Evolutionary conservation across 2,329 filamentous ascomycete genomes (phyloP).

Genomic region (Sporothrix globosa): DNA sequence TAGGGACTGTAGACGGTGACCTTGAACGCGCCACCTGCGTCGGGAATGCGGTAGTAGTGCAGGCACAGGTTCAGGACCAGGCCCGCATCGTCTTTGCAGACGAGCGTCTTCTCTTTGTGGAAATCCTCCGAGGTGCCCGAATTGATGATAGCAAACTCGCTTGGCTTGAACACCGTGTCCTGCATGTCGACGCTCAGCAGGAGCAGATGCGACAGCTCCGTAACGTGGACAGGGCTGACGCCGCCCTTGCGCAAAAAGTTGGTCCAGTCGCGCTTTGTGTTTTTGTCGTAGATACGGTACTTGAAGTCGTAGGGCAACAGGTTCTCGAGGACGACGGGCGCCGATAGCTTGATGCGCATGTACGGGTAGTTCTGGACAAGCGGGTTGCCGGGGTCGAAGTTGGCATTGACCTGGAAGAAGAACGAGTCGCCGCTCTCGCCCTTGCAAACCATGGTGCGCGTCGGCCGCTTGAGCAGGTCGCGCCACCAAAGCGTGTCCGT

Average conservation of each 20-base stretch:
- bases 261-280: conserved; percentile 97
- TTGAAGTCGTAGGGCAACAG: conserved; percentile 97
- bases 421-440: conserved; percentile 88
- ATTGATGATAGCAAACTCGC: conserved; percentile 97
- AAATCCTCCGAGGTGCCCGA: conserved; percentile 86
- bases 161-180: conserved; percentile 90
- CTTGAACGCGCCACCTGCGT: conserved; percentile 94
- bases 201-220: conserved; percentile 90
- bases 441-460: conserved; percentile 83
- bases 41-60: conserved; percentile 86
- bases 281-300: conserved; percentile 98
- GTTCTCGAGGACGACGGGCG: conserved; percentile 92
- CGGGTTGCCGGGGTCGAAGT: conserved; percentile 81
- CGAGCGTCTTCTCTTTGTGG: conserved; percentile 74
- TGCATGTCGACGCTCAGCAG: conserved; percentile 95
- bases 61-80: conserved; percentile 78
- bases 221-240: conserved; percentile 94
- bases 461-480: conserved; percentile 82
- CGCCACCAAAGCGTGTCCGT: conserved; percentile 89
- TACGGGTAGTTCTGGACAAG: conserved; percentile 84
- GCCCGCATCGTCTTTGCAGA: conserved; percentile 83
- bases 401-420: conserved; percentile 93
- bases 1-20: conserved; percentile 95
- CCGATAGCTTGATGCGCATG: conserved; percentile 89
- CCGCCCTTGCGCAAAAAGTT: conserved; percentile 97